Conservation (phyloP, 2,329 filamentous ascomycete species). For the Fusarium citri region DNA sequence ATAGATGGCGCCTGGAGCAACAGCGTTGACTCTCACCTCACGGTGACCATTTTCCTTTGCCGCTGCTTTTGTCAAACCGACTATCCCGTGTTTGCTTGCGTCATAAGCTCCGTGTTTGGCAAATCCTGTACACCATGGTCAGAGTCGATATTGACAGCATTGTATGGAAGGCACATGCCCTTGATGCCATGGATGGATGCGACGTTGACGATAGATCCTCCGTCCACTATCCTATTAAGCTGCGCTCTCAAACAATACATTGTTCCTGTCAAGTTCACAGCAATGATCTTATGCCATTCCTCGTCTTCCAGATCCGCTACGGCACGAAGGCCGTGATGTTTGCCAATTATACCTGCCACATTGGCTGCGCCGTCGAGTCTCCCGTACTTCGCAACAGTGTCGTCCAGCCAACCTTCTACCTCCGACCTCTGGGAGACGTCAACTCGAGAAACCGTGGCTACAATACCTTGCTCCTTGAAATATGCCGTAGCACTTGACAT, state of each 20-base stretch:
- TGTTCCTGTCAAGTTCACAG: constrained; percentile 62
- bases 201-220: constrained; percentile 70
- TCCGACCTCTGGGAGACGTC: constrained; percentile 61
- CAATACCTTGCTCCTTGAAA: constrained; percentile 44
- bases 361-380: constrained; percentile 67
- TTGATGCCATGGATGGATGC: constrained; percentile 60
- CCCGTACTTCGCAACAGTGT: constrained; percentile 61
- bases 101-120: constrained; percentile 53
- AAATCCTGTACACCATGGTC: constrained; percentile 46
- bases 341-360: constrained; percentile 64
- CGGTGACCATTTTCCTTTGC: constrained; percentile 56
- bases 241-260: constrained; percentile 63
- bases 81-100: constrained; percentile 55
- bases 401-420: constrained; percentile 63
- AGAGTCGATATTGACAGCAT: constrained; percentile 14
- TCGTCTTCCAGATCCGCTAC: constrained; percentile 59
- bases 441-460: constrained; percentile 55
- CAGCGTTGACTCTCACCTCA: constrained; percentile 60
- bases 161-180: constrained; percentile 49
- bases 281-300: constrained; percentile 62
- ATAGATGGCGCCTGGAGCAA: constrained; percentile 61
- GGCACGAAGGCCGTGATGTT: constrained; percentile 54
- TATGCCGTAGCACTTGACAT: constrained; percentile 48
- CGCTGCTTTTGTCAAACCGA: constrained; percentile 53
- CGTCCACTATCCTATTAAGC: constrained; percentile 53